phyloP scores from a whole-genome alignment of 768 basidiomycete genomes.

The Xerocomellus chrysenteron region DNA sequence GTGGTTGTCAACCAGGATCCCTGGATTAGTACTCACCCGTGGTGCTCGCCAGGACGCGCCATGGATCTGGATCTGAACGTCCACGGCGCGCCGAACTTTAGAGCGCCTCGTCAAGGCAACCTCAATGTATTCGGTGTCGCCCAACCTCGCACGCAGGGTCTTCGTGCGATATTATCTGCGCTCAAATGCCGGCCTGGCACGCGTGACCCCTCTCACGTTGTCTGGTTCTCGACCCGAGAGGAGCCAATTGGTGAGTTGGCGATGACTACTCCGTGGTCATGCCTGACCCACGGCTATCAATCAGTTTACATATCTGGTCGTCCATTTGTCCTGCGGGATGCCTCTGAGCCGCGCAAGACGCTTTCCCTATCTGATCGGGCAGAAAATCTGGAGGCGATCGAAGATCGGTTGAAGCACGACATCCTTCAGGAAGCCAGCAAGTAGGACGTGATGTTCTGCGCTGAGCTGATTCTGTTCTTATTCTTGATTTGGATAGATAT shows the following conservation, averaged over 20 bases:
- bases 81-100: constrained; percentile 94
- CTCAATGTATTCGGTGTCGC: constrained; percentile 95
- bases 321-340: constrained; percentile 90
- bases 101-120: constrained; percentile 72
- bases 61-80: constrained; percentile 88
- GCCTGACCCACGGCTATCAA: constrained; percentile 11
- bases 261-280: neutral
- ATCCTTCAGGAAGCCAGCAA: constrained; percentile 81
- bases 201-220: constrained; percentile 65
- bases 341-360: constrained; percentile 75
- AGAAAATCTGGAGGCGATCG: constrained; percentile 92
- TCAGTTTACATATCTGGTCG: constrained; percentile 83
- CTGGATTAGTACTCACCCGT: constrained; percentile 2
- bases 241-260: constrained; percentile 79
- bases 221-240: constrained; percentile 97
- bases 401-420: constrained; percentile 83
- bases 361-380: constrained; percentile 87
- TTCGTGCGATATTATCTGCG: constrained; percentile 85
- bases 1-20: constrained; percentile 12
- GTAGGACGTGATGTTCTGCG: constrained; percentile 33
- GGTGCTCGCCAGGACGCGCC: constrained; percentile 61
- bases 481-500: constrained; percentile 48
- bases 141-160: constrained; percentile 89
- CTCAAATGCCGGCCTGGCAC: constrained; percentile 72
- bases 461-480: constrained; percentile 4